Base-by-base conservation (phyloP, 495 filamentous ascomycete genomes). In the Penicillium steckii region DNA sequence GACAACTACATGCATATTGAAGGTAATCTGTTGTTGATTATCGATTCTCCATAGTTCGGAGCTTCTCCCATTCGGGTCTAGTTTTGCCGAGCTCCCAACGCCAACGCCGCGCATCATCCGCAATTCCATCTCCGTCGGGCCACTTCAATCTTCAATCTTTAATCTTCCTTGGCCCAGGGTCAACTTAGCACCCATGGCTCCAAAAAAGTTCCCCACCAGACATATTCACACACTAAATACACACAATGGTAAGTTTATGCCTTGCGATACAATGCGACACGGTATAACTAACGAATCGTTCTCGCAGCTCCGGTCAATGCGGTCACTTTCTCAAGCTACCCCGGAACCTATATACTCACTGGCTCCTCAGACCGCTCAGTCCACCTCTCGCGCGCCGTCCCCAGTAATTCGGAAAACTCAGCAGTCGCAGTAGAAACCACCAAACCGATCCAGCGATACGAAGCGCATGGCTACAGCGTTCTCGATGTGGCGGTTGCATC, bases 381-480 rank as follows among this genome's bases (percentile, higher is more conserved):
- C 65, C 84, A 90, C 45, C 84, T 96, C 15, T 94, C 92, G 69
- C 88, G 88, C 57, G 79, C 85, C 3, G 62, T 78, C 23, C 72
- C 78, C 7, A 71, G 48, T 52, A 73, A 73, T 41, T 50, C 71
- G 17, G 64, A 72, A 50, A 58, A 43, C 55, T 64, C 67, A 35
- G 50, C 69, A 17, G 52, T 60, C 17, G 59, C 67, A 19, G 41
- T 62, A 42, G 64, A 75, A 48, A 72, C 73, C 19, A 77, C 64
- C 8, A 60, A 68, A 15, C 85, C 89, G 0, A 87, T 97, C 70
- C 90, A 96, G 66, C 85, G 83, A 40, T 97, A 95, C 76, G 72
- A 86, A 48, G 88, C 89, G 2, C 94, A 98, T 75, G 90, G 88
- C 57, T 91, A 97, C 79, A 85, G 87, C 38, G 87, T 98, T 35